phyloP scores from a whole-genome alignment of 768 basidiomycete species.

The Tulasnella sp. region DNA sequence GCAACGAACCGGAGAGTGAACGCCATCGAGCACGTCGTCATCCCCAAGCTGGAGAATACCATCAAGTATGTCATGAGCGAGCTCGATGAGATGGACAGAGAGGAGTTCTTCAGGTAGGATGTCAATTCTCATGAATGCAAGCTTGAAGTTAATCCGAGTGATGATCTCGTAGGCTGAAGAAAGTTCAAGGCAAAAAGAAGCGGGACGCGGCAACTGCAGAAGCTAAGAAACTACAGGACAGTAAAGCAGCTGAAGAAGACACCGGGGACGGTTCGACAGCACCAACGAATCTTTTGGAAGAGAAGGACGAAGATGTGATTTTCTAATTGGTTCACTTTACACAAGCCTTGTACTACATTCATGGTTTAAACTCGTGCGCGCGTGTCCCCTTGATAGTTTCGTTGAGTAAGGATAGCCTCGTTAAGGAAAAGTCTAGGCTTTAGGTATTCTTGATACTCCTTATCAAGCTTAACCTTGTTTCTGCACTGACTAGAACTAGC shows the following conservation, averaged over 20 bases:
- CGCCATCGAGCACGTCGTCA: slow-evolving; percentile 95
- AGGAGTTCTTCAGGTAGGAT: slow-evolving; percentile 80
- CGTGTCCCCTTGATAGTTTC: neutral
- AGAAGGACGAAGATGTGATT: slow-evolving; percentile 88
- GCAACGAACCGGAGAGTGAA: slow-evolving; percentile 99
- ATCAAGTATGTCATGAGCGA: slow-evolving; percentile 98
- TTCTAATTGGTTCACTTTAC: slow-evolving; percentile 43
- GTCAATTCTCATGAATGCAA: neutral
- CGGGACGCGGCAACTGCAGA: slow-evolving; percentile 51
- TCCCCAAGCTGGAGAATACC: slow-evolving; percentile 92
- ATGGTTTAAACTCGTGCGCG: neutral
- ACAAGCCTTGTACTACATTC: neutral
- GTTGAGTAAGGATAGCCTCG: neutral
- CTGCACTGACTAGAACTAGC: too few relatives aligned
- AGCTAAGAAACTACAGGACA: slow-evolving; percentile 25
- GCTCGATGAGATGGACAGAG: slow-evolving; percentile 96
- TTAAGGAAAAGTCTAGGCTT: too few relatives aligned
- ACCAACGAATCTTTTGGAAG: slow-evolving; percentile 60
- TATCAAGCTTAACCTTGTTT: too few relatives aligned
- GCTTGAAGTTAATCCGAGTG: neutral
- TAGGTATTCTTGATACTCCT: too few relatives aligned
- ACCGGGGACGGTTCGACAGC: slow-evolving; percentile 29
- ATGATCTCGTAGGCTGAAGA: slow-evolving; percentile 65
- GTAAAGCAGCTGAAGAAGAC: slow-evolving; percentile 28
- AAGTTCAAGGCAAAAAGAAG: slow-evolving; percentile 97